A percentile compares a stretch with the other conserved stretches of the same genome.
Conservation (phyloP, 2,329 filamentous ascomycete species). For the Alternaria sp. region DNA sequence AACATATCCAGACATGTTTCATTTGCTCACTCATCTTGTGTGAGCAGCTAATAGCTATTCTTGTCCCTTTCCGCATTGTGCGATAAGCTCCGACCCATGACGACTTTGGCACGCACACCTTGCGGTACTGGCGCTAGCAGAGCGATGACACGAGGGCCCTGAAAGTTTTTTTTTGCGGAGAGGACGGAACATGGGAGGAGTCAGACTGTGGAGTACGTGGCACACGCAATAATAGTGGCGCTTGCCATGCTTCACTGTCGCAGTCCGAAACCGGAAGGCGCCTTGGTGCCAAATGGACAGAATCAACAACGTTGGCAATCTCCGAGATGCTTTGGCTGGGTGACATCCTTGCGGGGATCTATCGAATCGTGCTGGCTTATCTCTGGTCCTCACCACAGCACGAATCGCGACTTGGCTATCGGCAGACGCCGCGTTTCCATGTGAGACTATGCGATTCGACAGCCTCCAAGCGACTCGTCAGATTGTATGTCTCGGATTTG, state of each 20-base stretch:
- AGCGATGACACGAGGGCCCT: constrained; percentile 9
- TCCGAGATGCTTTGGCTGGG: constrained; percentile 5
- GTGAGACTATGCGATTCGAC: constrained; percentile 6
- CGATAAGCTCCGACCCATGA: constrained; percentile 26
- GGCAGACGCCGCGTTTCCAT: constrained; percentile 4
- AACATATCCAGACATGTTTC: constrained; percentile 15
- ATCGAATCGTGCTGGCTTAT: constrained; percentile 19
- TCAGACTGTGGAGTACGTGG: constrained; percentile 14
- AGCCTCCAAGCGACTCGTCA: background rate
- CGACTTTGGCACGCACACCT: constrained; percentile 5
- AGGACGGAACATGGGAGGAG: constrained; percentile 3
- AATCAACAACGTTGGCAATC: constrained; percentile 10
- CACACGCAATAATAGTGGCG: constrained; percentile 7
- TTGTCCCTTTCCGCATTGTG: constrained; percentile 25
- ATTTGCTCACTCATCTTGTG: constrained; percentile 15
- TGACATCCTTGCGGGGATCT: constrained; percentile 18
- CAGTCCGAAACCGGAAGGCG: constrained; percentile 21
- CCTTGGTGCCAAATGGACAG: background rate
- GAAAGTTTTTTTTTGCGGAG: constrained; percentile 10
- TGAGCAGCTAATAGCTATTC: constrained; percentile 13
- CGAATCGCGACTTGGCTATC: constrained; percentile 11
- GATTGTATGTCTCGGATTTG: constrained; percentile 1
- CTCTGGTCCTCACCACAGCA: constrained; percentile 6
- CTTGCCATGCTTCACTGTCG: constrained; percentile 4
- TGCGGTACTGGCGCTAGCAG: constrained; percentile 13